Percentiles rank a stretch among this genome's conserved stretches.
Conservation (phyloP, 1,284 basidiomycete species). For the Ustilago vetiveriae region DNA sequence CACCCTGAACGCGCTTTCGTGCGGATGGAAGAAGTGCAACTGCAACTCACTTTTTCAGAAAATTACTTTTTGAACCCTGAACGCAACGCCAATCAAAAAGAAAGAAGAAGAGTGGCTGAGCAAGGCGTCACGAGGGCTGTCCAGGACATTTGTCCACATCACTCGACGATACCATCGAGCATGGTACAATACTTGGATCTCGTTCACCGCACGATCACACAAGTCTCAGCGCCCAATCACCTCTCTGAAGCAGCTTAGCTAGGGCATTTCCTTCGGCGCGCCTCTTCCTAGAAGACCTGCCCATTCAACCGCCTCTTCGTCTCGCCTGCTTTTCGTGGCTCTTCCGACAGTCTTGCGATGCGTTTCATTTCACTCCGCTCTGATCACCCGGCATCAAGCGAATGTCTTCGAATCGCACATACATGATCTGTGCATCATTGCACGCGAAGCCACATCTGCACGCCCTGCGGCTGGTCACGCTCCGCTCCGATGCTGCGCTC, state of each 20-base stretch:
- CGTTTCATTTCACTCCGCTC: not conserved
- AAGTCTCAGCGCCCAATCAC: no score
- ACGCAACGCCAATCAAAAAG: no score
- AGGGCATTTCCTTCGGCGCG: no score
- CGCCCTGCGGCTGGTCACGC: constrained; percentile 13
- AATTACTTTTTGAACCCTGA: constrained; percentile 28
- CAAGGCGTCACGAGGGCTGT: constrained; percentile 5
- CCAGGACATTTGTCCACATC: not conserved
- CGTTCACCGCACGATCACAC: not conserved
- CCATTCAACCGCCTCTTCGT: no score
- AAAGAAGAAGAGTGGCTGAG: no score
- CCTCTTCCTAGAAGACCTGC: no score
- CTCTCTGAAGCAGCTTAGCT: no score
- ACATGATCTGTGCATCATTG: not conserved
- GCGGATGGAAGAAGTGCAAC: constrained; percentile 32
- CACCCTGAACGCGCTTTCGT: no score
- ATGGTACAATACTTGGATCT: no score
- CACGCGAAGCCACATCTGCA: constrained; percentile 5
- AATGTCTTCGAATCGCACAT: not conserved
- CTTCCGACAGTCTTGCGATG: no score
- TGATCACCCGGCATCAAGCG: not conserved
- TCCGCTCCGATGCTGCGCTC: constrained; percentile 34
- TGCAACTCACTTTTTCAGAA: no score
- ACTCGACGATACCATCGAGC: not conserved
- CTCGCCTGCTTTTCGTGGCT: no score